A percentile compares a stretch with the other conserved stretches of the same genome.
Conservation (phyloP, 257 asterid species). For the Forsythia suspensa region DNA sequence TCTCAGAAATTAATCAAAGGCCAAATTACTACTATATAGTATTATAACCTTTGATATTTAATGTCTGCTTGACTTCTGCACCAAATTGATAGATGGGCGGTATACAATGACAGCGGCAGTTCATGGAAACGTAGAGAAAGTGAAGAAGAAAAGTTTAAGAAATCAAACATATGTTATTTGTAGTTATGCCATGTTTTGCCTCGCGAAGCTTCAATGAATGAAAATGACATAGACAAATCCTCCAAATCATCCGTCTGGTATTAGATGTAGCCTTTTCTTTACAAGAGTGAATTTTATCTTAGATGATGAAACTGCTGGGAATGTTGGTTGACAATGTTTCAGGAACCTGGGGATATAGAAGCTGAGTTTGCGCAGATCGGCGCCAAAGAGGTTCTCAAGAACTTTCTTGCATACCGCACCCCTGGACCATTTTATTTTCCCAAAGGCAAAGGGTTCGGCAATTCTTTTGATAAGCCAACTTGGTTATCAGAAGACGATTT, state of each 20-base stretch:
- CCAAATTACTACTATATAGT: background rate
- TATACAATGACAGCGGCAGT: background rate
- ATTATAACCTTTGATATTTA: background rate
- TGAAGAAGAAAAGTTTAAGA: background rate
- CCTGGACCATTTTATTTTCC: slow-evolving; percentile 58
- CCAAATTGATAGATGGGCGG: background rate
- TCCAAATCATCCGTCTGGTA: background rate
- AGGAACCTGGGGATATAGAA: slow-evolving; percentile 83
- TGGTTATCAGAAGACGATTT: slow-evolving; percentile 76
- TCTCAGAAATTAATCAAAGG: background rate
- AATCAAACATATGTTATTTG: background rate
- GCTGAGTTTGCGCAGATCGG: slow-evolving; percentile 58
- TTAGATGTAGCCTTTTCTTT: no score
- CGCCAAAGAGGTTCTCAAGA: slow-evolving; percentile 48
- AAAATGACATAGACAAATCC: background rate
- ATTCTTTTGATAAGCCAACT: slow-evolving; percentile 43
- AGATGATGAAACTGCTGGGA: background rate
- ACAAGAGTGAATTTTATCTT: background rate
- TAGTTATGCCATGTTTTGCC: background rate
- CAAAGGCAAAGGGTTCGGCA: slow-evolving; percentile 57
- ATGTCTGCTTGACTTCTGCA: background rate
- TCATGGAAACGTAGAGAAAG: background rate
- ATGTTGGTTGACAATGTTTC: slow-evolving; percentile 22
- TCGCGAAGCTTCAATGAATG: background rate
- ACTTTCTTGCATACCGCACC: slow-evolving; percentile 40